Evolutionary conservation across 139 green algal genomes (phyloP), one percentile per base, ranked within the genome.

Genomic region (Volvox africanus): DNA sequence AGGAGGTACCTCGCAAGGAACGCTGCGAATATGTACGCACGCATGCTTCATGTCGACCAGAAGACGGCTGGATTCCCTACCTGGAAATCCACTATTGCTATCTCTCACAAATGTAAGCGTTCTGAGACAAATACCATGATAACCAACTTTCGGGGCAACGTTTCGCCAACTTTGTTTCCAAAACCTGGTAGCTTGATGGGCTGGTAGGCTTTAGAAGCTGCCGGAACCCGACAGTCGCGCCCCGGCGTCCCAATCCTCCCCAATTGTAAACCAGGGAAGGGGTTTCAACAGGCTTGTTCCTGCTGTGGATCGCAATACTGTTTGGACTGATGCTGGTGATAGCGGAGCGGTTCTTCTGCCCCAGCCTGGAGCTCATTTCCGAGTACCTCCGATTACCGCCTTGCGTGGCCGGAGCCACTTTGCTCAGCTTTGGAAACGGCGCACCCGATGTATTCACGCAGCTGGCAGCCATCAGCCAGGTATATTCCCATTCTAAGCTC

Each of bases 381-480:
- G 93, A 95, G 68, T 92, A 94, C 75, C 76, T 95, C 32, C 68
- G 85, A 44, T 83, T 97, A 61, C 90, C 94, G 2, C 93, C 94
- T 1, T 92, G 93, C 1, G 93, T 97, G 28, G 95, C 95, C 1
- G 95, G 95, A 1, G 95, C 93, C 18, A 97, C 95, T 19, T 91
- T 97, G 84, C 93, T 97, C 30, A 88, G 94, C 9, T 95, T 97
- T 79, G 95, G 95, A 73, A 97, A 97, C 90, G 95, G 95, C 17
- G 95, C 95, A 5, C 93, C 95, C 0, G 95, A 97, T 90, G 73
- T 96, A n/a, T 96, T 97, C 91, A 96, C 94, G n/a, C 93, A 96
- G 88, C 79, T 97, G 1, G 89, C 94, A 0, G 93, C 93, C 37
- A 87, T 89, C 69, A 89, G 85, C 36, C n/a, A 71, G 85, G 85